These are phyloP conservation scores for Boletus coffeatus DNA, from an alignment of 1,284 basidiomycete genomes.

Conservation along the genomic window DNA sequence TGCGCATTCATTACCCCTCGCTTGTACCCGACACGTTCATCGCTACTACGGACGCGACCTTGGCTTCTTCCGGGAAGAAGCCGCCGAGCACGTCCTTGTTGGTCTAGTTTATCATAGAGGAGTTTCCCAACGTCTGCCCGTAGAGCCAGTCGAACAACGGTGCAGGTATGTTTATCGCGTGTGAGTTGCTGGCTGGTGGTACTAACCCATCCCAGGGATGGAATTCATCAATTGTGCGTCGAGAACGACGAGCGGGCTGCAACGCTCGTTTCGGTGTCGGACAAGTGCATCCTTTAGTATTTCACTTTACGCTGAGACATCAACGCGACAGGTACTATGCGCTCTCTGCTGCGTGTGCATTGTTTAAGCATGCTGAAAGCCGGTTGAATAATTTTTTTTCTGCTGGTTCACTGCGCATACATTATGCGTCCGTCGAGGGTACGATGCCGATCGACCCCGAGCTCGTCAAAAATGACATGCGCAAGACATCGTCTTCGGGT, in stretches of 20 bases:
- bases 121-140: conserved; percentile 58
- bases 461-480: conserved; percentile 70
- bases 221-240: conserved; percentile 75
- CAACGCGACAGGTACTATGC: conserved; percentile 68
- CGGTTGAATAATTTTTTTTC: conserved; percentile 67
- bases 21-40: conserved; percentile 79
- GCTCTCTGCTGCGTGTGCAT: conserved; percentile 75
- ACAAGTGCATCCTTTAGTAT: conserved; percentile 51
- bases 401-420: conserved; percentile 69
- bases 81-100: conserved; percentile 51
- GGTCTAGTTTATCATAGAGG: conserved; percentile 68
- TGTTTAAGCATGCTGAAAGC: conserved; percentile 77
- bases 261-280: conserved; percentile 65
- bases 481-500: conserved; percentile 75
- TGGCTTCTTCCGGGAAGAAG: conserved; percentile 42
- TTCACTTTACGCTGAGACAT: conserved; percentile 10
- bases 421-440: conserved; percentile 75
- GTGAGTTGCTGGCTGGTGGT: background rate
- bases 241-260: conserved; percentile 74
- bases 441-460: conserved; percentile 94
- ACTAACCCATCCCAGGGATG: conserved; percentile 47
- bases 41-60: conserved; percentile 43
- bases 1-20: no score
- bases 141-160: conserved; percentile 74
- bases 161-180: conserved; percentile 44